Evolutionary conservation across 495 filamentous ascomycete genomes (phyloP), one percentile per base, ranked within the genome.

Genomic region (Staphylotrichum tortipilum): DNA sequence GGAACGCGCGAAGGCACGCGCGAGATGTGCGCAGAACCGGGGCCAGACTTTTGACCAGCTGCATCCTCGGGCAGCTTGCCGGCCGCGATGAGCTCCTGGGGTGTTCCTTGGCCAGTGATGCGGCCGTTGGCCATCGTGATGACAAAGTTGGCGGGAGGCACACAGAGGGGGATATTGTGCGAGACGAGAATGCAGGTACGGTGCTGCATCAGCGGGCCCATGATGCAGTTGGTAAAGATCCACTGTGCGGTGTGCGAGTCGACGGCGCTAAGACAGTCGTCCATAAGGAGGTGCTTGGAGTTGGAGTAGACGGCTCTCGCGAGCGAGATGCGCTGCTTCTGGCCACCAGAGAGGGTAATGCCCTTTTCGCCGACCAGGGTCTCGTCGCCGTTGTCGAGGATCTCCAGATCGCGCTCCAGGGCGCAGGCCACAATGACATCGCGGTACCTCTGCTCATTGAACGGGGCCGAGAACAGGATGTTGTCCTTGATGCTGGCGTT

Each of bases 231-330:
- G 54, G 83, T 85, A 68, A 97, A 97, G 55, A 99, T 96, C 81
- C 95, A 96, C 68, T 95, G 95, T 9, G 89, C 91, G 1, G 92
- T 97, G 59, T 99, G 92, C 7, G 94, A 95, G 67, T 99, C 92
- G n/a, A 99, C 92, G 15, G 92, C 92, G 60, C 90, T 96, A 41
- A 99, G 76, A 55, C 94, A 95, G 66, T 99, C 92, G 62, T 99
- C 92, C 26, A 99, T 71, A 5, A 99, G 77, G 11, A 99, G 64
- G 64, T 99, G 91, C 37, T 82, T 80, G 14, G 89, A 91, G 65
- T 84, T 88, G 51, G 86, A 94, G 65, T 99, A 99, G 12, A 99
- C 72, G 2, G 94, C 92, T 54, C 92, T 80, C 14, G 92, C 92
- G 19, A 99, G 74, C 22, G 94, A 97, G 28, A 99, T 96, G 47